phyloP scores from a whole-genome alignment of 305 asterid species.

The Fraxinus xanthoxyloides region DNA sequence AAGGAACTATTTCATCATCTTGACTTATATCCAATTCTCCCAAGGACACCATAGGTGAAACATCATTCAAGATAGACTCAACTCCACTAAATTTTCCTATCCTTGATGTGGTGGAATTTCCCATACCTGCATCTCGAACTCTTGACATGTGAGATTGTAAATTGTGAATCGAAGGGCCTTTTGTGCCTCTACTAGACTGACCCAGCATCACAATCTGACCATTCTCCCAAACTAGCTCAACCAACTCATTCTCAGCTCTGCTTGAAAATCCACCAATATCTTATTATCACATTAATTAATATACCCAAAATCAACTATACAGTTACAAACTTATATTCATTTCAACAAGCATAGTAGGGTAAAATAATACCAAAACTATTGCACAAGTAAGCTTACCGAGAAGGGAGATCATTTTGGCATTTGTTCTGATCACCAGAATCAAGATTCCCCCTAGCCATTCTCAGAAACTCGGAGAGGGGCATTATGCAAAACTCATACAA shows the following conservation, averaged over 20 bases:
- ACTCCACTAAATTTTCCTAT: conserved; percentile 45
- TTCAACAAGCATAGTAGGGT: conserved; percentile 10
- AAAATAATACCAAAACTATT: background rate
- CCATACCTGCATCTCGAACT: conserved; percentile 33
- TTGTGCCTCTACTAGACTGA: conserved; percentile 47
- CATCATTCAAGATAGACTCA: conserved; percentile 45
- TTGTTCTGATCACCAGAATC: conserved; percentile 49
- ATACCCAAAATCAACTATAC: background rate
- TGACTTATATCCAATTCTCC: conserved; percentile 49
- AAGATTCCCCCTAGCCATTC: conserved; percentile 61
- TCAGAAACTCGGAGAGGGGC: conserved; percentile 83
- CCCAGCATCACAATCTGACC: conserved; percentile 80
- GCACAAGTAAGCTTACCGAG: conserved; percentile 41
- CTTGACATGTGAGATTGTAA: conserved; percentile 23
- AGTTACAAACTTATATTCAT: background rate
- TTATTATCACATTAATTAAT: conserved; percentile 2
- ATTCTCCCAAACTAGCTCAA: conserved; percentile 86
- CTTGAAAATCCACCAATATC: conserved; percentile 22
- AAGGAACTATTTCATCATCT: conserved; percentile 71
- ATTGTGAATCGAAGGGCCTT: conserved; percentile 30
- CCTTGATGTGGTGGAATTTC: conserved; percentile 31
- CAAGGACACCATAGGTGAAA: conserved; percentile 48
- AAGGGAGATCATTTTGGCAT: conserved; percentile 29
- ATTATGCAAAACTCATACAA: conserved; percentile 34
- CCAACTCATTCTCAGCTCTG: conserved; percentile 58